Evolutionary conservation across 2,329 filamentous ascomycete genomes (phyloP), one percentile per base, ranked within the genome.

Genomic region (Stenocarpella maydis): DNA sequence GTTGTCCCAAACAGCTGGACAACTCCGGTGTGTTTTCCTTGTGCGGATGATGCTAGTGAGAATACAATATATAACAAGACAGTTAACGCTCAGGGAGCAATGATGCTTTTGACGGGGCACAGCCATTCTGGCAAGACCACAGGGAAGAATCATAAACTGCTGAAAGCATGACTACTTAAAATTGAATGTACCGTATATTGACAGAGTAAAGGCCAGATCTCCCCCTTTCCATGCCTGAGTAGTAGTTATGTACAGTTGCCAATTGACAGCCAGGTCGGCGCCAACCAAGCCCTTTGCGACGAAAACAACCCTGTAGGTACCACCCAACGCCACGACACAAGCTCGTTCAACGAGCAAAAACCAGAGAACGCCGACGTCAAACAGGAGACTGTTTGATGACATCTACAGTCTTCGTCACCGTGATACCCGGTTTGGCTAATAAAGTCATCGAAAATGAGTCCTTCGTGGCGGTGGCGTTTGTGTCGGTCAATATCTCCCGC

Each of bases 341-440:
- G 39, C 41, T 63, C 58, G 58, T 37, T 49, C 58, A 63, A 63
- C 58, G 58, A 63, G 58, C 6, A 43, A 37, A 63, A 24, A 26
- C 6, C 12, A 49, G n/a, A 26, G 28, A 58, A 39, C 17, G 9
- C n/a, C n/a, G 14, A 58, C 5, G 21, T 67, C 43, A 67, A 37
- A 67, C 65, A 14, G 65, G 65, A 39, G 65, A 58, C 17, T 50
- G 53, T 21, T 67, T 31, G 19, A 55, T 69, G 8, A 71, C 55
- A 39, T 69, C 69, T 12, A 71, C 63, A 39, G 69, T 71, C 61
- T 67, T 71, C n/a, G 69, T 71, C 14, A 71, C 69, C 9, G 69
- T 71, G 39, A 71, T 71, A 24, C 69, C 69, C 8, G 54, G 49
- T 49, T 71, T 71, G 50, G 55, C 63, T 39, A 71, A 31, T 6